Percentiles rank a stretch among this genome's conserved stretches.
phyloP scores from a whole-genome alignment of 202 grass and related monocot genomes.

The Carex sylvatica region DNA sequence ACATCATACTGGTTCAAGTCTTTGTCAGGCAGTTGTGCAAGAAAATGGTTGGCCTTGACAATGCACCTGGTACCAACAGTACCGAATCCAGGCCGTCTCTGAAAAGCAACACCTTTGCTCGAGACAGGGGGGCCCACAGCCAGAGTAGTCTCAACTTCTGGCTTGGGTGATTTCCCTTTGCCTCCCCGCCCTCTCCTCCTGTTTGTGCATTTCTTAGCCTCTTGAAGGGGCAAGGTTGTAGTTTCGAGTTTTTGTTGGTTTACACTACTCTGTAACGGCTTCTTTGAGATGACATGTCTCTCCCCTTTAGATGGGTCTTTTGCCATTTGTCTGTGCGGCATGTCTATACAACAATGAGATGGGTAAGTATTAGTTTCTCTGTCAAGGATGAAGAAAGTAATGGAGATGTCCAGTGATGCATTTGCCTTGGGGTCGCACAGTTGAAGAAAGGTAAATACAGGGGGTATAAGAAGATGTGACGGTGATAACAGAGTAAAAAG shows the following conservation, averaged over 20 bases:
- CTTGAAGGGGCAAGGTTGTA: conserved; percentile 34
- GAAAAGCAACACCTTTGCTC: conserved; percentile 67
- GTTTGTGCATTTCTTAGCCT: conserved; percentile 45
- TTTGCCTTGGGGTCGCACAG: conserved; percentile 12
- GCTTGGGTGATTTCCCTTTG: conserved; percentile 31
- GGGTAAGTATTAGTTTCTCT: conserved; percentile 9
- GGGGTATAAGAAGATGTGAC: conserved; percentile 7
- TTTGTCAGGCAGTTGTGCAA: conserved; percentile 85
- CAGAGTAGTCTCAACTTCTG: neutral
- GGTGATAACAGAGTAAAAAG: conserved; percentile 10
- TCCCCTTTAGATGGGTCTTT: conserved; percentile 29
- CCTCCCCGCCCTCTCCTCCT: conserved; percentile 62
- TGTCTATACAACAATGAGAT: conserved; percentile 28
- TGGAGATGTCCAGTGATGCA: conserved; percentile 20
- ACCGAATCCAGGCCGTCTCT: conserved; percentile 81
- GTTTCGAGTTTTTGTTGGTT: conserved; percentile 59
- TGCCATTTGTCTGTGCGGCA: conserved; percentile 25
- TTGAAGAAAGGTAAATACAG: conserved; percentile 2
- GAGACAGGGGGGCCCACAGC: conserved; percentile 33
- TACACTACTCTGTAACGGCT: conserved; percentile 79
- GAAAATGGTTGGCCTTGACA: conserved; percentile 99
- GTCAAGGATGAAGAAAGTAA: conserved; percentile 3
- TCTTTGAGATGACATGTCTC: conserved; percentile 45
- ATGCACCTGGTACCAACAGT: conserved; percentile 81
- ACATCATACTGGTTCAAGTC: conserved; percentile 98